Evolutionary conservation across 805 yeast genomes (phyloP), one percentile per base, ranked within the genome.

Genomic region (Schwanniomyces vanrijiae): DNA sequence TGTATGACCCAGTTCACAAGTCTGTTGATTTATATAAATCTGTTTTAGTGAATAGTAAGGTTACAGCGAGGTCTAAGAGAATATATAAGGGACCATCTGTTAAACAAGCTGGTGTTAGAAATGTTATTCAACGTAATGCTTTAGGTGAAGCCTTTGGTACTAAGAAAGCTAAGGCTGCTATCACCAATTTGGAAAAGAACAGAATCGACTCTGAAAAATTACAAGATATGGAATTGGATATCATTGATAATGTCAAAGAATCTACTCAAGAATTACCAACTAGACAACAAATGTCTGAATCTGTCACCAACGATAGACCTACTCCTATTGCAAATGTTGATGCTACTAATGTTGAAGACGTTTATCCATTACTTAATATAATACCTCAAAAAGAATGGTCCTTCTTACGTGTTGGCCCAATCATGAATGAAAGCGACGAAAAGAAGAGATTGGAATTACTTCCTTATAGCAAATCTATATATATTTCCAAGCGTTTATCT

Each of bases 91-190:
- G 89, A 5, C 94, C 94, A 19, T 66, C 75, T 21, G 75, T 88
- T 47, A 82, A 79, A 67, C 86, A 81, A 62, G 67, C 71, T 7
- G 80, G 79, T 28, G 69, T 71, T 33, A 68, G 72, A 51, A 68
- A 77, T 56, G 71, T 78, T 48, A 71, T 75, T 14, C 89, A 88
- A 68, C 81, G 97, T 64, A 88, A 81, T 47, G 86, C 89, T 1
- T 77, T 94, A 61, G 99, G 99, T 61, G 92, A 90, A 68, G 95
- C 94, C 2, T 94, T 94, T 58, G 99, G 99, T 77, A 92, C 99
- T 48, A 91, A 88, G 72, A 91, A 84, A 72, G 97, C 97, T 52
- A 92, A 90, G 73, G 86, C 89, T 57, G 96, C 96, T 29, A 87
- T 94, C 59, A 72, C 80, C 43, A 92, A 86, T 62, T 68, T 83